Percentiles rank a stretch among this genome's conserved stretches.
Evolutionary conservation across 2,329 filamentous ascomycete genomes (phyloP).

Genomic region (Lecanicillium sp.): DNA sequence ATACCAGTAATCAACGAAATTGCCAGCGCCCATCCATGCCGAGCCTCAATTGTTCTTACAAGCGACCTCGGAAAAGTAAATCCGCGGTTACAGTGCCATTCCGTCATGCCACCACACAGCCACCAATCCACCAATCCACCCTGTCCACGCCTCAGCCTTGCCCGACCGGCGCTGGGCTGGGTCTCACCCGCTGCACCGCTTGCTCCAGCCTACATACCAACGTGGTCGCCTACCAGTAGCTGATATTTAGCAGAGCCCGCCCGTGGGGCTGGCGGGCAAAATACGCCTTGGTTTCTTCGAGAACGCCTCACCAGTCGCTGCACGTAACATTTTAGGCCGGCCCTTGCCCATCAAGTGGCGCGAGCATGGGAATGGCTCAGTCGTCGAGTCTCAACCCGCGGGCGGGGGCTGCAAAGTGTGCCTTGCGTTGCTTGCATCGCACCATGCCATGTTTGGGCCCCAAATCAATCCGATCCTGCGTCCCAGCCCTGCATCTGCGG

Average conservation of each 20-base stretch:
- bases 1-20: no score
- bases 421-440: background rate
- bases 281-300: constrained; percentile 4
- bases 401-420: background rate
- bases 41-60: no score
- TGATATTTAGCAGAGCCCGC: no score
- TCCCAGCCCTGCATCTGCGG: background rate
- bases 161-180: background rate
- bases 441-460: background rate
- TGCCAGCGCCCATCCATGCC: background rate
- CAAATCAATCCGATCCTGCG: background rate
- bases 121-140: background rate
- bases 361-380: constrained; percentile 3
- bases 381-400: no score
- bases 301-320: constrained; percentile 2
- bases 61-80: no score
- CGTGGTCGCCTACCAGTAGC: no score
- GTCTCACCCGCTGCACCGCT: constrained; percentile 3
- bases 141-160: background rate
- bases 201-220: background rate
- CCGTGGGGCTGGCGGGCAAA: constrained; percentile 1
- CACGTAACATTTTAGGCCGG: background rate
- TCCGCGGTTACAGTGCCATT: background rate
- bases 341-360: background rate
- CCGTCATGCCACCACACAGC: background rate